Base-by-base conservation (phyloP, 2,329 filamentous ascomycete species). In the Microcyclosporella mali region DNA sequence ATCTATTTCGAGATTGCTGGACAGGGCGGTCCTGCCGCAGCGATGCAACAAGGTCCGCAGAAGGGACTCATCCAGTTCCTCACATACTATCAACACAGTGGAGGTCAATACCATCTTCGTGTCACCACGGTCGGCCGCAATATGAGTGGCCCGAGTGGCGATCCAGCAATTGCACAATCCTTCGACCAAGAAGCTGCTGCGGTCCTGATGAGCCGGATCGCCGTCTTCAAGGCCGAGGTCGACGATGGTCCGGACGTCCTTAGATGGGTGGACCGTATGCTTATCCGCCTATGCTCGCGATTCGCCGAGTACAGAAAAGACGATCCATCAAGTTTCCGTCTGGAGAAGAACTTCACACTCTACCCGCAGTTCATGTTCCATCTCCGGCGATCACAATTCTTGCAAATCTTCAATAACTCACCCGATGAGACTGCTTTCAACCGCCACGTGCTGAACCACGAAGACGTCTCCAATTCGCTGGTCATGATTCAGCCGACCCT, bases 321-420 rank as follows among this genome's bases (percentile, higher is more conserved):
- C 63, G 92, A 98, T 58, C 88, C 92, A 11, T 94, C 90, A 4
- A 97, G 90, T 0, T 98, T 98, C 79, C 81, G 88, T 28, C 70
- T 95, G 50, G 92, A 98, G 68, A 95, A 95, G 79, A 98, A 98
- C 73, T 98, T 98, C 63, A 97, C 90, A 0, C 77, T 98, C 12
- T 98, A 98, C 62, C 92, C 92, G 18, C 92, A 98, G 65, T 98
- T 98, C 70, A 98, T 98, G 92, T 98, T 98, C 75, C 92, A 98
- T 66, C 77, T 98, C 48, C 85, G 92, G 57, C 81, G 92, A 67
- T 95, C 88, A 68, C 92, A 97, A 67, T 98, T 98, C 73, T 69
- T 98, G 52, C 92, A 98, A 63, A 89, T 98, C 44, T 98, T 98
- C 78, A 98, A 98, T 74, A 98, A 97, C 67, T 97, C 90, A 0